Percentiles rank a stretch among this genome's conserved stretches.
Evolutionary conservation across 371 early-diverging fungal species (phyloP).

Genomic region (Circinella minor): DNA sequence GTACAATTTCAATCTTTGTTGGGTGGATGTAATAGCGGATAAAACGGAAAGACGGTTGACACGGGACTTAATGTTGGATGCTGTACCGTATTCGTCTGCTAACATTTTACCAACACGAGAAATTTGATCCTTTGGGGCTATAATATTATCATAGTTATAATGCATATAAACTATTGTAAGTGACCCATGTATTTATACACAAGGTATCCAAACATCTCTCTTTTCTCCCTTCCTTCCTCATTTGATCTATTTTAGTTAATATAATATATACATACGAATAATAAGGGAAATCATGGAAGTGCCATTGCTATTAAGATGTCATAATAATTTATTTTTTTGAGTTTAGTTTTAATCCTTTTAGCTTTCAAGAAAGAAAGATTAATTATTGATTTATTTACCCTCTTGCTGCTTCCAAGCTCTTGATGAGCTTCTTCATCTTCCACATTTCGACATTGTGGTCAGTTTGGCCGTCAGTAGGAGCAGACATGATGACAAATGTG

Average conservation of each 20-base stretch:
- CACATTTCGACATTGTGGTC: conserved; percentile 93
- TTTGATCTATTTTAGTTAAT: no score
- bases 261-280: conserved; percentile 67
- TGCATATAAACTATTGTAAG: neutral
- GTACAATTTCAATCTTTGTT: conserved; percentile 97
- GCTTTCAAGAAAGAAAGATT: no score
- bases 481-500: conserved; percentile 20
- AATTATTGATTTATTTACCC: conserved; percentile 61
- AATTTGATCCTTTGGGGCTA: conserved; percentile 95
- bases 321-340: neutral
- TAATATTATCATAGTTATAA: neutral
- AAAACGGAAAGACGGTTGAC: conserved; percentile 99
- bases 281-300: conserved; percentile 99
- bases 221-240: neutral
- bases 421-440: conserved; percentile 98
- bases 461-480: conserved; percentile 23
- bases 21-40: conserved; percentile 98
- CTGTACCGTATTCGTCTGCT: conserved; percentile 99
- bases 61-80: conserved; percentile 99
- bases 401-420: conserved; percentile 92
- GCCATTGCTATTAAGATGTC: conserved; percentile 78
- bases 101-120: conserved; percentile 93
- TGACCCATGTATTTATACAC: neutral
- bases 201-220: no score
- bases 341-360: no score